phyloP scores from a whole-genome alignment of 2,329 filamentous ascomycete genomes.

The Ophiostoma novo-ulmi region DNA sequence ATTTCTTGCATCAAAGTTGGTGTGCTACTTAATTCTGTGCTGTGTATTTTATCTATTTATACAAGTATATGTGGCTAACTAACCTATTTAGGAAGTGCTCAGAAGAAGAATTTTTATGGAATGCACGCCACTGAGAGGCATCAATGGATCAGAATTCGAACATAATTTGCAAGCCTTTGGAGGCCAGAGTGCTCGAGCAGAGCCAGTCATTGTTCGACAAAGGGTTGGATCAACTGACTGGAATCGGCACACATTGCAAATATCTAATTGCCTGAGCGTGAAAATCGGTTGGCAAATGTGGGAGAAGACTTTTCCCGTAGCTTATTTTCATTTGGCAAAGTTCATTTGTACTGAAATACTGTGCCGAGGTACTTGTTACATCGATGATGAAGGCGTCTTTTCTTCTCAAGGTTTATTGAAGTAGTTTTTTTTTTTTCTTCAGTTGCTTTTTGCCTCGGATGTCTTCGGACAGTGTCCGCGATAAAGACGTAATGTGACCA shows the following conservation, averaged over 20 bases:
- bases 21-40: neutral
- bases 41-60: neutral
- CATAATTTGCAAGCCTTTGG: neutral
- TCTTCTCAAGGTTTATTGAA: neutral
- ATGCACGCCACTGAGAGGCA: constrained; percentile 4
- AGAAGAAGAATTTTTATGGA: neutral
- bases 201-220: neutral
- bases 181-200: no score
- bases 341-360: neutral
- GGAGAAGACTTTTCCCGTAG: constrained; percentile 8
- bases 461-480: neutral
- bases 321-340: neutral
- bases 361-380: neutral
- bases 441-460: neutral
- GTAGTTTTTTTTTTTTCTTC: neutral
- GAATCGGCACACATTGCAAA: neutral
- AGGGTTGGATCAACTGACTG: neutral
- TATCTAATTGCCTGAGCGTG: neutral
- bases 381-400: neutral
- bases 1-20: neutral
- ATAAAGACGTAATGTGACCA: neutral
- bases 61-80: neutral
- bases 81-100: neutral
- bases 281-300: neutral
- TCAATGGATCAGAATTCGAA: neutral